phyloP scores from a whole-genome alignment of 345 rosid genomes.

The Stellera chamaejasme region DNA sequence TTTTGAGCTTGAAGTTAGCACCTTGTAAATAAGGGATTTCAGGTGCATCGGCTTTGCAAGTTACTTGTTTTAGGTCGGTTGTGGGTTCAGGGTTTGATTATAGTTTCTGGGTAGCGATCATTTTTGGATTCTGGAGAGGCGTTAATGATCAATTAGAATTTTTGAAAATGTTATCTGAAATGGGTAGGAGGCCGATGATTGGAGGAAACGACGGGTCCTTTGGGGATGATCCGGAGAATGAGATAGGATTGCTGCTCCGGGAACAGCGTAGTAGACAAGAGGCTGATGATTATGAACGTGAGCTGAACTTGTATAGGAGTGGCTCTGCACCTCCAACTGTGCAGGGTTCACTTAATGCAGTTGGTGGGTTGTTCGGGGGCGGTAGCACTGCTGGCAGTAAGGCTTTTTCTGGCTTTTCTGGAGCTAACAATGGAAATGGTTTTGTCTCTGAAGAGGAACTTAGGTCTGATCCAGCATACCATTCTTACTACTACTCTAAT shows the following conservation, averaged over 20 bases:
- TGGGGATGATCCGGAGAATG: slow-evolving; percentile 70
- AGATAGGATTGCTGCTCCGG: slow-evolving; percentile 45
- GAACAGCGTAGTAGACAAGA: slow-evolving; percentile 48
- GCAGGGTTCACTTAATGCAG: slow-evolving; percentile 55
- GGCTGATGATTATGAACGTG: slow-evolving; percentile 50
- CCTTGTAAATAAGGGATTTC: slow-evolving; percentile 27
- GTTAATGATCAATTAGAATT: slow-evolving; percentile 27
- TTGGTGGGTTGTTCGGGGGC: slow-evolving; percentile 49
- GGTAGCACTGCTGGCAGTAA: slow-evolving; percentile 19
- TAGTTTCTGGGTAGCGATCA: slow-evolving; percentile 18
- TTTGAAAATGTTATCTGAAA: slow-evolving; percentile 52
- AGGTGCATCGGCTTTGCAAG: slow-evolving; percentile 14
- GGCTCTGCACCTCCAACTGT: slow-evolving; percentile 84
- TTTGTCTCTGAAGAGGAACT: slow-evolving; percentile 52
- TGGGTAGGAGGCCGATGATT: slow-evolving; percentile 53
- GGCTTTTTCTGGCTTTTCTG: slow-evolving; percentile 33
- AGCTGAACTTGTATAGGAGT: slow-evolving; percentile 59
- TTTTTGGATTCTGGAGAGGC: slow-evolving; percentile 11
- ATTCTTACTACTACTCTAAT: slow-evolving; percentile 59
- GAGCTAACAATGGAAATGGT: slow-evolving; percentile 37
- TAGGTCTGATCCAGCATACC: slow-evolving; percentile 78
- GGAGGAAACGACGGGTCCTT: slow-evolving; percentile 62
- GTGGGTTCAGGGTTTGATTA: slow-evolving; percentile 18
- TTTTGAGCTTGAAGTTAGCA: slow-evolving; percentile 9
- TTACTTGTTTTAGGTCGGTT: slow-evolving; percentile 16